Conservation (phyloP, 2,329 filamentous ascomycete species). For the Teratosphaeria nubilosa region DNA sequence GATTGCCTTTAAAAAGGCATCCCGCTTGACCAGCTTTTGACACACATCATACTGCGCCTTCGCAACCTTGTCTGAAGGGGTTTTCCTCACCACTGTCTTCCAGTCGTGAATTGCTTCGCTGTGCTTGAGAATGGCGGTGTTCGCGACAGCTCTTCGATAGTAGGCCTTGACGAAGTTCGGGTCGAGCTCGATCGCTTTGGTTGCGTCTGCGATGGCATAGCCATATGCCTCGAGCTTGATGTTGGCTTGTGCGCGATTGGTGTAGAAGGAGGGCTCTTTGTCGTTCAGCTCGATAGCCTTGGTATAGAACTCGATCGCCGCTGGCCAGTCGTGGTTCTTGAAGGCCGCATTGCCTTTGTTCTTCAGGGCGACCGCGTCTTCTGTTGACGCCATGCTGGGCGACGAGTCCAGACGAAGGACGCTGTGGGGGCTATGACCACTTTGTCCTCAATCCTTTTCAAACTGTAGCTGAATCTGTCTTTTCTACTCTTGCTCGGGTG, state of each 20-base stretch:
- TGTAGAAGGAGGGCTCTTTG: conserved; percentile 80
- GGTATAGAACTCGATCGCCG: conserved; percentile 72
- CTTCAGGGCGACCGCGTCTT: conserved; percentile 72
- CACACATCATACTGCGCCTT: conserved; percentile 86
- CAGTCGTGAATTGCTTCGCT: conserved; percentile 87
- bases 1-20: conserved; percentile 90
- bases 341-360: conserved; percentile 93
- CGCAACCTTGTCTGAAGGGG: conserved; percentile 80
- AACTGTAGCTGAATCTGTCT: neutral
- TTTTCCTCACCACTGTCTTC: conserved; percentile 77
- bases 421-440: neutral
- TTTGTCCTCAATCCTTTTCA: neutral
- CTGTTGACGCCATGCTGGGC: conserved; percentile 17
- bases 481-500: neutral
- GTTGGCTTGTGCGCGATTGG: conserved; percentile 89
- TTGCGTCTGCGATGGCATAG: conserved; percentile 82
- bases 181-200: conserved; percentile 83
- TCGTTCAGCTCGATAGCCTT: conserved; percentile 69
- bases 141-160: conserved; percentile 84
- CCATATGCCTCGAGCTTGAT: conserved; percentile 95
- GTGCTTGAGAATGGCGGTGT: conserved; percentile 81
- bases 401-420: neutral
- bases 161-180: conserved; percentile 87
- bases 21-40: conserved; percentile 84
- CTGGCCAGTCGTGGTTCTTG: conserved; percentile 72